These are phyloP conservation scores for Pseudogymnoascus sp. DNA, from an alignment of 2,329 filamentous ascomycete genomes.

Conservation along the genomic window DNA sequence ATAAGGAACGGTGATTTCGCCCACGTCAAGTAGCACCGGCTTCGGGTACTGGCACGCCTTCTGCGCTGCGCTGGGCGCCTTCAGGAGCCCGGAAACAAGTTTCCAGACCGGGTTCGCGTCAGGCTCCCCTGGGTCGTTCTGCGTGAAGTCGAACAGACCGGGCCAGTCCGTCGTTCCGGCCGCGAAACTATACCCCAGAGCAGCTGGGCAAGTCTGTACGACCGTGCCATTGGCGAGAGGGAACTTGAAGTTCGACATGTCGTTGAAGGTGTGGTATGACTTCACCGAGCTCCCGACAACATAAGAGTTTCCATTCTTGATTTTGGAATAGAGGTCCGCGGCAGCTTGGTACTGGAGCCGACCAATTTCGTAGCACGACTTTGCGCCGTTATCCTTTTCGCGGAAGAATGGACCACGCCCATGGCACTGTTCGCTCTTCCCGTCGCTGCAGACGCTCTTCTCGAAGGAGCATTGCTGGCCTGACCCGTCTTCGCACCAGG, in stretches of 20 bases:
- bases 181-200: constrained; percentile 85
- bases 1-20: constrained; percentile 70
- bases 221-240: constrained; percentile 60
- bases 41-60: constrained; percentile 70
- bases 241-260: constrained; percentile 72
- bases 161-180: constrained; percentile 89
- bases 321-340: constrained; percentile 44
- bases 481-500: constrained; percentile 81
- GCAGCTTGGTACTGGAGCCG: constrained; percentile 60
- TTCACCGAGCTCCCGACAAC: constrained; percentile 60
- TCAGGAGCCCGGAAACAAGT: constrained; percentile 63
- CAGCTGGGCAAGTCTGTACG: constrained; percentile 73
- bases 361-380: constrained; percentile 69
- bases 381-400: constrained; percentile 59
- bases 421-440: constrained; percentile 62
- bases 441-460: constrained; percentile 73
- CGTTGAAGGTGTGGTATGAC: constrained; percentile 76
- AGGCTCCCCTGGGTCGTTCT: constrained; percentile 68
- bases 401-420: constrained; percentile 63
- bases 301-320: constrained; percentile 28
- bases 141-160: constrained; percentile 86
- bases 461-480: constrained; percentile 62
- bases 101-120: constrained; percentile 62
- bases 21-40: constrained; percentile 80
- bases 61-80: constrained; percentile 61